Base-by-base conservation (phyloP, 2,329 filamentous ascomycete species). In the Bimuria novae-zelandiae region DNA sequence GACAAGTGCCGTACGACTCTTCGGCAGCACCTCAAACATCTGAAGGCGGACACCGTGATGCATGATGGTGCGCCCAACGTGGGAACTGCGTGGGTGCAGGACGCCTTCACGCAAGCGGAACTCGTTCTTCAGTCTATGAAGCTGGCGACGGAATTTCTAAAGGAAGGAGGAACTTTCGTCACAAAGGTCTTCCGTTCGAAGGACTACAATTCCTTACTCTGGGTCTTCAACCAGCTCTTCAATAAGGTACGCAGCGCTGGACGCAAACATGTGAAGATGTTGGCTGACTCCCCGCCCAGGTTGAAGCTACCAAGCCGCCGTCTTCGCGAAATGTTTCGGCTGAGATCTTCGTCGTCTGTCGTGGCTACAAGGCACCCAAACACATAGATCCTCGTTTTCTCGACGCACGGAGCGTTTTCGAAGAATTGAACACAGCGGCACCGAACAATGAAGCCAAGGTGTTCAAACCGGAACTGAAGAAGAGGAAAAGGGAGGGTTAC, bases 61-160 rank as follows among this genome's bases (percentile, higher is more conserved):
- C 94, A 99, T 77, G 94, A 99, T 73, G 94, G 94, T 76, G 94
- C 94, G 1, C 94, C 94, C 41, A 99, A 99, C 68, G 94, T 99
- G 52, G 94, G 94, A 86, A 93, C 92, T 0, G 92, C 94, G 0
- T 99, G 94, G 94, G 89, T 92, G 37, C 94, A 99, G 77, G 94
- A 99, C 80, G 94, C 94, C 39, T 99, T 96, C 82, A 93, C 93
- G 57, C 94, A 99, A 76, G 94, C 93, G 54, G 93, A 97, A 76
- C 80, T 99, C 47, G 91, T 89, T 11, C 79, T 99, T 50, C 90
- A 96, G 72, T 89, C 90, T 7, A 82, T 99, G 82, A 96, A 95
- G 74, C 80, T 99, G 52, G 94, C 94, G 3, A 96, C 92, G 0
- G 93, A 99, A 62, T 99, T 99, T 64, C 77, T 99, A 52, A 82